Conservation (phyloP, 805 yeast species). For the Candida insectorum region DNA sequence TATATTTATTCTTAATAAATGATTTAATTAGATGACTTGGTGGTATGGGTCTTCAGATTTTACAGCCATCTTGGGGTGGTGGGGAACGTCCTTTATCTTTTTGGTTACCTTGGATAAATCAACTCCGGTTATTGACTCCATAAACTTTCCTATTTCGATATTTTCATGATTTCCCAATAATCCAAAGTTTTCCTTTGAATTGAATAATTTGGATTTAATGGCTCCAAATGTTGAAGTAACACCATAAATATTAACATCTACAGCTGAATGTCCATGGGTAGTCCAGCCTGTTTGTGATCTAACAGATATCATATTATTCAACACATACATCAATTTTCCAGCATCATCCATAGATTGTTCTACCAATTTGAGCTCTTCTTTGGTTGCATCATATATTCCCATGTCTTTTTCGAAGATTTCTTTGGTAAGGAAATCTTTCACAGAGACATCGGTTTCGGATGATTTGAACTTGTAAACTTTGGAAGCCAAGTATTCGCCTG, state of each 20-base stretch:
- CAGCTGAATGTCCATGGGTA: constrained; percentile 95
- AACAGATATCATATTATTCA: constrained; percentile 70
- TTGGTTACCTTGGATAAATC: constrained; percentile 49
- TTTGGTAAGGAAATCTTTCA: constrained; percentile 45
- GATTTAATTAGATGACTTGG: neutral
- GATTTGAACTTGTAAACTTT: constrained; percentile 34
- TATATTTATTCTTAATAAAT: neutral
- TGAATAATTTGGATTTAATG: constrained; percentile 37
- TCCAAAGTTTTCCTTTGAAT: constrained; percentile 26
- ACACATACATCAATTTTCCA: constrained; percentile 41
- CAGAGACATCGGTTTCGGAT: constrained; percentile 11
- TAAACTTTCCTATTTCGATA: constrained; percentile 74
- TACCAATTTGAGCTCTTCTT: constrained; percentile 43
- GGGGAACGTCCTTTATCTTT: constrained; percentile 47
- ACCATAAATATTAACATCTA: constrained; percentile 90
- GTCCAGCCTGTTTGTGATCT: constrained; percentile 95
- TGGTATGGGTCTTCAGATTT: constrained; percentile 3
- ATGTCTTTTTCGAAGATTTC: constrained; percentile 61
- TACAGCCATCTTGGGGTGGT: constrained; percentile 17
- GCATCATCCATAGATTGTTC: constrained; percentile 22
- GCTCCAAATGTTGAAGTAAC: constrained; percentile 52
- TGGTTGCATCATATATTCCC: constrained; percentile 58
- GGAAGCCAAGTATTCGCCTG: constrained; percentile 64
- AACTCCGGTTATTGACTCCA: constrained; percentile 53
- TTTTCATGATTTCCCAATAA: constrained; percentile 84